Evolutionary conservation across 2,329 filamentous ascomycete genomes (phyloP).

Genomic region (Coleophoma eucalyptorum): DNA sequence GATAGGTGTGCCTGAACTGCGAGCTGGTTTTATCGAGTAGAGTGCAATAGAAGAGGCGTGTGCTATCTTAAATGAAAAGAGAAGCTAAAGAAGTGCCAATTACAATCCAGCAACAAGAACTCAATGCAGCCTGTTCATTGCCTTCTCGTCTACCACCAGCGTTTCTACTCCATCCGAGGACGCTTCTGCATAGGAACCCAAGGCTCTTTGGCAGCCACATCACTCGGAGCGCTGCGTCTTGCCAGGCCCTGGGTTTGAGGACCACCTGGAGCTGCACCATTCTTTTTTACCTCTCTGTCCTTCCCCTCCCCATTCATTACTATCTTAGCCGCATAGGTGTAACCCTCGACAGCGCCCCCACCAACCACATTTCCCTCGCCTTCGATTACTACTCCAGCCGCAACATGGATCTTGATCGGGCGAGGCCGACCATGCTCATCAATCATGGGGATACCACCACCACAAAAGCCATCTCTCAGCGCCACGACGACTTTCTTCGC

Average conservation of each 20-base stretch:
- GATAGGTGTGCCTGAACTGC: slow-evolving; percentile 4
- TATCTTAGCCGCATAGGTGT: background rate
- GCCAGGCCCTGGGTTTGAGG: no score
- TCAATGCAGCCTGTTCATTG: no score
- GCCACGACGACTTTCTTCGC: slow-evolving; percentile 40
- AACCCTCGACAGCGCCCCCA: slow-evolving; percentile 5
- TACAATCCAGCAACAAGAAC: no score
- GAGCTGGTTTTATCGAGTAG: no score
- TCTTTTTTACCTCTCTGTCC: background rate
- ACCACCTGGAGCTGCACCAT: background rate
- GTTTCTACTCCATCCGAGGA: no score
- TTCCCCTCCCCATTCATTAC: background rate
- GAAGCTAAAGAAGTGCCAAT: no score
- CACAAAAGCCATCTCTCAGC: slow-evolving; percentile 35
- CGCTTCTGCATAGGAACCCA: no score
- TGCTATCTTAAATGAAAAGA: no score
- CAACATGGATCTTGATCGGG: slow-evolving; percentile 38
- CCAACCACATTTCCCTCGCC: slow-evolving; percentile 43
- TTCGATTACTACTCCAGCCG: slow-evolving; percentile 40
- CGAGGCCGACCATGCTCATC: slow-evolving; percentile 39
- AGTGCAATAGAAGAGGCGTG: no score
- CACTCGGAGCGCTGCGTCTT: no score
- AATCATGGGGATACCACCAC: slow-evolving; percentile 40
- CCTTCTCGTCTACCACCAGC: no score
- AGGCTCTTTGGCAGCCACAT: no score